Evolutionary conservation across 2,329 filamentous ascomycete genomes (phyloP).

Genomic region (Colletotrichum cereale): DNA sequence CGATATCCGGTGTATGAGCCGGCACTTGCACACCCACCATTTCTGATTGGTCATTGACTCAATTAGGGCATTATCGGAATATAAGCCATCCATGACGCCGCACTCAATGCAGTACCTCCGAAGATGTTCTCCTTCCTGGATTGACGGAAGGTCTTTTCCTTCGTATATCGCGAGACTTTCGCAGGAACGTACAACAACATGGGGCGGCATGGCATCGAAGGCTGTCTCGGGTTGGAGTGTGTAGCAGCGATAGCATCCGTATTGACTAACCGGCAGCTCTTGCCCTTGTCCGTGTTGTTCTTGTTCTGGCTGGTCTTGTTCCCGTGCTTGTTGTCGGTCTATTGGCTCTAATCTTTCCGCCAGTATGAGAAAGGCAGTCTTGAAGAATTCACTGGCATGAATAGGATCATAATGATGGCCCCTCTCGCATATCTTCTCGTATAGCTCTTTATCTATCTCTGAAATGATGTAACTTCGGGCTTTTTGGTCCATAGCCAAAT

Average conservation of each 20-base stretch:
- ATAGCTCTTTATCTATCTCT: neutral
- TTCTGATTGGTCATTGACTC: slow-evolving; percentile 54
- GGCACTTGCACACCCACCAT: slow-evolving; percentile 56
- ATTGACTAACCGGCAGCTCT: neutral
- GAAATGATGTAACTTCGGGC: neutral
- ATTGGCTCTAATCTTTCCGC: neutral
- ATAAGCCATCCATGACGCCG: slow-evolving; percentile 52
- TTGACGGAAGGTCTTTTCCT: neutral
- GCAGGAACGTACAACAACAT: neutral
- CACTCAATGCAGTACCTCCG: slow-evolving; percentile 58
- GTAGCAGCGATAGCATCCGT: slow-evolving; percentile 26
- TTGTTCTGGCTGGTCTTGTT: neutral
- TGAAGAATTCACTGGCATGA: neutral
- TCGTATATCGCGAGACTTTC: neutral
- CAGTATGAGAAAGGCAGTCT: neutral
- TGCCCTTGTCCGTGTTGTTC: neutral
- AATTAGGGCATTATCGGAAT: slow-evolving; percentile 53
- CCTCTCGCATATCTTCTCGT: neutral
- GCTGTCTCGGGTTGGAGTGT: slow-evolving; percentile 40
- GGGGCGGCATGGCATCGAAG: neutral
- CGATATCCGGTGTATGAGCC: slow-evolving; percentile 28
- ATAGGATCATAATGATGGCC: neutral
- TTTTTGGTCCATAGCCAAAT: neutral
- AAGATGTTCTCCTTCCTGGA: slow-evolving; percentile 42
- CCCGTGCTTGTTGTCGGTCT: neutral